Evolutionary conservation across 306 rosid species (phyloP).

Genomic region (Alnus glutinosa): DNA sequence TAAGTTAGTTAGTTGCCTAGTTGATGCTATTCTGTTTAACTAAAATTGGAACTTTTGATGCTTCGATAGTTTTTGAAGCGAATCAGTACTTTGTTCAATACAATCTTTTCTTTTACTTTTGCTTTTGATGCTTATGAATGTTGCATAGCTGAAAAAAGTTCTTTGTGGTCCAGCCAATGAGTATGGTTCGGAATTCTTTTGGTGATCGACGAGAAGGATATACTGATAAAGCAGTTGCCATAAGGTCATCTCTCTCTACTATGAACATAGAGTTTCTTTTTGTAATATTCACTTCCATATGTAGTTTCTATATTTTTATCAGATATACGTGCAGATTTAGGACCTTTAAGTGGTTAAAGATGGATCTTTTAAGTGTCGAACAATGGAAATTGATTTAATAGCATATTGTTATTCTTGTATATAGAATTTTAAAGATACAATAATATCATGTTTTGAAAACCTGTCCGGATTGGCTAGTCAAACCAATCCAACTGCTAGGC

Average conservation of each 20-base stretch:
- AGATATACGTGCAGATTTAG: not conserved
- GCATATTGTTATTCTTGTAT: not conserved
- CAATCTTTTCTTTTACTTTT: not conserved
- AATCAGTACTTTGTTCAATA: slow-evolving; percentile 22
- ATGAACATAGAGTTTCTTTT: slow-evolving; percentile 11
- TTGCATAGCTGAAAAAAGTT: slow-evolving; percentile 28
- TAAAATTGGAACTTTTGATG: not conserved
- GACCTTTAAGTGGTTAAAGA: not conserved
- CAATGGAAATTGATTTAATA: not conserved
- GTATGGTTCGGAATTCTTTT: slow-evolving; percentile 75
- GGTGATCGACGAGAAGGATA: slow-evolving; percentile 83
- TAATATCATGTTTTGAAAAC: not conserved
- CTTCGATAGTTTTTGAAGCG: slow-evolving; percentile 18
- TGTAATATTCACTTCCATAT: not conserved
- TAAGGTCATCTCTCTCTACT: slow-evolving; percentile 54
- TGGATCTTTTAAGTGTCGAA: not conserved
- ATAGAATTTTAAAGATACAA: not conserved
- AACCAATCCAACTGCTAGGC: no score
- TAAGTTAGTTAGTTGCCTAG: not conserved
- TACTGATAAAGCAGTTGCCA: slow-evolving; percentile 81
- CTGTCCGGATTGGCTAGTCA: no score
- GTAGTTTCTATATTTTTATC: not conserved
- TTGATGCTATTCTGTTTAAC: slow-evolving; percentile 5
- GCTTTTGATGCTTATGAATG: not conserved
- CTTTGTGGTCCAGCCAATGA: slow-evolving; percentile 70